Base-by-base conservation (phyloP, 2,329 filamentous ascomycete species). In the Ramularia endophylla region DNA sequence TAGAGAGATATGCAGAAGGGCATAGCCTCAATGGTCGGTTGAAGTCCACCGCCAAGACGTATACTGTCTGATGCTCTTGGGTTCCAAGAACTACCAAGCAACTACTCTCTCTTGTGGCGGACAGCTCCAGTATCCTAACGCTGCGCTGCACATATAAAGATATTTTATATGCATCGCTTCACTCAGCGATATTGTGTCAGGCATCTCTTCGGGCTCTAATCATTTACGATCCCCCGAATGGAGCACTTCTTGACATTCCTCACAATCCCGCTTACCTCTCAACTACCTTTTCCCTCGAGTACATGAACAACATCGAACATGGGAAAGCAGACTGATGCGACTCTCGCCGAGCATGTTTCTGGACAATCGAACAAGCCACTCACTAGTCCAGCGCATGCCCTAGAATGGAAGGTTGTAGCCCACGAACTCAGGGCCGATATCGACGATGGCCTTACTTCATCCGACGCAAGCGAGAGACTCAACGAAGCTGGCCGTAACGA, bases 401-500 rank as follows among this genome's bases (percentile, higher is more conserved):
- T 86, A 34, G 57, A 69, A 12, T 66, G 66, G 51, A 64, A 71
- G 11, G 61, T 71, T 25, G 70, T 79, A 27, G 62, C 76, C 19
- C 65, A 73, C 39, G 72, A 77, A 46, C 72, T 85, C 40, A 68
- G 70, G 27, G 82, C 81, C 37, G 72, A 83, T 55, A 58, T 79
- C 39, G 81, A 86, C 47, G 79, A 74, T 57, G 84, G 85, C 28
- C 68, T 88, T 32, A 77, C 72, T 8, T 71, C 74, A n/a, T 60
- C 66, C 6, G 75, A 83, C 56, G 81, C 84, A n/a, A 61, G 71
- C 38, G 64, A 77, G 41, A 68, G 82, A 17, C 72, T 78, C 42
- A 62, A 72, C 15, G 69, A 74, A 42, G 79, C 81, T 57, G 81
- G 81, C 36, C 69, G 64, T 15, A 87, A 87, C 65, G 81, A 86